Percentiles rank a stretch among this genome's conserved stretches.
Evolutionary conservation across 2,329 filamentous ascomycete genomes (phyloP).

Genomic region (Chaetomiaceae sp.): DNA sequence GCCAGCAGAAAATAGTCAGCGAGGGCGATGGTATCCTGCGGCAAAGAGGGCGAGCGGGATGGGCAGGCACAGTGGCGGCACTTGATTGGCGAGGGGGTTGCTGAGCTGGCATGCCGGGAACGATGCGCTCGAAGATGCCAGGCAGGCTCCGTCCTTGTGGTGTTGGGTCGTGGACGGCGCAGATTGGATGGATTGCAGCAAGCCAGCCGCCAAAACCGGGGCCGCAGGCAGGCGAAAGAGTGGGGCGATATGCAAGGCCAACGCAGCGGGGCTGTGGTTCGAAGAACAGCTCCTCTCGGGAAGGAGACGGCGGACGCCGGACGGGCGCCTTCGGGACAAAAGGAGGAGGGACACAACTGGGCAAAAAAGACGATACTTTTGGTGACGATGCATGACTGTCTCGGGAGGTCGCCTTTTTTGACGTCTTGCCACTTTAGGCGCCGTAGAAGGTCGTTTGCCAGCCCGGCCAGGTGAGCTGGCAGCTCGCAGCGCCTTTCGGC

Average conservation of each 20-base stretch:
- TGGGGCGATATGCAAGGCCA: slow-evolving; percentile 28
- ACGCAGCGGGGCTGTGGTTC: slow-evolving; percentile 26
- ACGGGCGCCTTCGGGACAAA: not conserved
- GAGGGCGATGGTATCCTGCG: not conserved
- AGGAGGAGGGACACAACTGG: not conserved
- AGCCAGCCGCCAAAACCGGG: slow-evolving; percentile 22
- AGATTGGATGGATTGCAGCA: slow-evolving; percentile 24
- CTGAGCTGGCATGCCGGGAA: slow-evolving; percentile 26
- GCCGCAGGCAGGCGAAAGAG: slow-evolving; percentile 14
- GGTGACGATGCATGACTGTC: slow-evolving; percentile 14
- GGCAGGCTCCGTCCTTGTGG: slow-evolving; percentile 25
- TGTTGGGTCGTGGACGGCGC: slow-evolving; percentile 27
- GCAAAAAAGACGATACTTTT: not conserved
- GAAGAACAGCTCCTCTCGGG: not conserved
- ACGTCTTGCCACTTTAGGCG: slow-evolving; percentile 8
- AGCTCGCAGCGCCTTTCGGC: not conserved
- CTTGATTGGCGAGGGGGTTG: slow-evolving; percentile 23
- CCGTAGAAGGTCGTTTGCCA: slow-evolving; percentile 5
- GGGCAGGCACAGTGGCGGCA: slow-evolving; percentile 20
- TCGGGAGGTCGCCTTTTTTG: slow-evolving; percentile 13
- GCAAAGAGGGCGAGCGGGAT: slow-evolving; percentile 16
- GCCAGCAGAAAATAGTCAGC: slow-evolving; percentile 3
- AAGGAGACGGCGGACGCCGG: not conserved
- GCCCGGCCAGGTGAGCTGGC: slow-evolving; percentile 9
- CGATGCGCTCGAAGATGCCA: slow-evolving; percentile 19